Percentiles rank a stretch among this genome's conserved stretches.
These are phyloP conservation scores for Balansia obtecta DNA, from an alignment of 2,329 filamentous ascomycete species.

Conservation along the genomic window DNA sequence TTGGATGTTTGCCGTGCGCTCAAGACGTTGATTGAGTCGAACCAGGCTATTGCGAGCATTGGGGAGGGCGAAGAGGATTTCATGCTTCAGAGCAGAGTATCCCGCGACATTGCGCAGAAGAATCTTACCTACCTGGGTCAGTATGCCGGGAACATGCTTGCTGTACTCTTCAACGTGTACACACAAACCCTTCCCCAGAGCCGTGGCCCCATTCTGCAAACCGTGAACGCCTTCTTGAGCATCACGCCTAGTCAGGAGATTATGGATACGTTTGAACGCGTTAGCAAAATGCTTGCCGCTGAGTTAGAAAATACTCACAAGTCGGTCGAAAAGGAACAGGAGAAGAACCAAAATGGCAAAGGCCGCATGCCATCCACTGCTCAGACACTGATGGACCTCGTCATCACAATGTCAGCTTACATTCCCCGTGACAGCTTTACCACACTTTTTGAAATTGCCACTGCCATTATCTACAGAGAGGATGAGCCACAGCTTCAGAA, in stretches of 20 bases:
- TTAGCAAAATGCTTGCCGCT: conserved; percentile 69
- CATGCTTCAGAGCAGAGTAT: conserved; percentile 65
- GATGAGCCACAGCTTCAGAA: conserved; percentile 91
- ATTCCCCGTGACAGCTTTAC: conserved; percentile 77
- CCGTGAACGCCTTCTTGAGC: conserved; percentile 89
- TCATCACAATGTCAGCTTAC: conserved; percentile 93
- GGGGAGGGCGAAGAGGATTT: conserved; percentile 59
- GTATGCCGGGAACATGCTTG: conserved; percentile 79
- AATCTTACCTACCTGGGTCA: conserved; percentile 71
- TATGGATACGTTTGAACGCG: conserved; percentile 76
- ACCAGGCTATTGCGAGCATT: conserved; percentile 64
- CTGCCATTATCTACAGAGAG: conserved; percentile 67
- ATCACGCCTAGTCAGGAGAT: conserved; percentile 70
- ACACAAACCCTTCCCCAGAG: conserved; percentile 90
- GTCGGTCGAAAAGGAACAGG: conserved; percentile 50
- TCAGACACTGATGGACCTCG: conserved; percentile 90
- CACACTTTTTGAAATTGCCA: conserved; percentile 75
- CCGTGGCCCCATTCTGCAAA: conserved; percentile 79
- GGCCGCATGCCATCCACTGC: conserved; percentile 81
- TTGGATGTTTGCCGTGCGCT: conserved; percentile 78
- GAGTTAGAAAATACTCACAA: conserved; percentile 46
- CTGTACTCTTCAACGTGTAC: conserved; percentile 98
- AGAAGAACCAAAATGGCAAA: conserved; percentile 46
- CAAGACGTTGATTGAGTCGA: conserved; percentile 82
- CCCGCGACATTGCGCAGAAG: conserved; percentile 59